Conservation (phyloP, 306 rosid genomes). For the Coriaria nepalensis region DNA sequence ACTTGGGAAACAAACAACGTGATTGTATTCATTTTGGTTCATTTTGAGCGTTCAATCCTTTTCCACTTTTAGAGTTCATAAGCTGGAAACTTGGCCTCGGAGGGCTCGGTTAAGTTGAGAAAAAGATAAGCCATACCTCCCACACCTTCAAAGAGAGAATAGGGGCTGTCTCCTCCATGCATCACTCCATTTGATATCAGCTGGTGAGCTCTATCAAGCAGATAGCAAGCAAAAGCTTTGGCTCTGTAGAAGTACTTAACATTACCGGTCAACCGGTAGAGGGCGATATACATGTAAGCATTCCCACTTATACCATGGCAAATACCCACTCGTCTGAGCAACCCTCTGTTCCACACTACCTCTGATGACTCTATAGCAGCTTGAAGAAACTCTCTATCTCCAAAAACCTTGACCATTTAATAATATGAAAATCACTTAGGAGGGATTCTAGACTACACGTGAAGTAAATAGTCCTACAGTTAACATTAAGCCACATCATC, state of each 20-base stretch:
- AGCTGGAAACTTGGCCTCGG: slow-evolving; percentile 43
- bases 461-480: too few species aligned
- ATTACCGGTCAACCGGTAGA: slow-evolving; percentile 47
- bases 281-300: slow-evolving; percentile 46
- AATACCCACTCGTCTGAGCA: slow-evolving; percentile 50
- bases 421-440: too few species aligned
- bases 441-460: too few species aligned
- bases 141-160: too few species aligned
- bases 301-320: slow-evolving; percentile 75
- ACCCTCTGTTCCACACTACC: slow-evolving; percentile 47
- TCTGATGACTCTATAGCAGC: slow-evolving; percentile 58
- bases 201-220: slow-evolving; percentile 46
- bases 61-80: slow-evolving; percentile 30
- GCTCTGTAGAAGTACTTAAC: slow-evolving; percentile 36
- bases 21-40: too few species aligned
- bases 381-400: slow-evolving; percentile 41
- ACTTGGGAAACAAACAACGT: background rate
- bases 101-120: slow-evolving; percentile 44
- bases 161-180: too few species aligned
- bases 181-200: slow-evolving; percentile 42
- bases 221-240: slow-evolving; percentile 56
- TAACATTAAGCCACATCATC: too few species aligned
- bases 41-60: too few species aligned
- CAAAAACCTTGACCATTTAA: slow-evolving; percentile 25
- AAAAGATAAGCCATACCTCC: slow-evolving; percentile 55